These are phyloP conservation scores for Sutorius eximius DNA, from an alignment of 1,284 basidiomycete species.

Conservation along the genomic window DNA sequence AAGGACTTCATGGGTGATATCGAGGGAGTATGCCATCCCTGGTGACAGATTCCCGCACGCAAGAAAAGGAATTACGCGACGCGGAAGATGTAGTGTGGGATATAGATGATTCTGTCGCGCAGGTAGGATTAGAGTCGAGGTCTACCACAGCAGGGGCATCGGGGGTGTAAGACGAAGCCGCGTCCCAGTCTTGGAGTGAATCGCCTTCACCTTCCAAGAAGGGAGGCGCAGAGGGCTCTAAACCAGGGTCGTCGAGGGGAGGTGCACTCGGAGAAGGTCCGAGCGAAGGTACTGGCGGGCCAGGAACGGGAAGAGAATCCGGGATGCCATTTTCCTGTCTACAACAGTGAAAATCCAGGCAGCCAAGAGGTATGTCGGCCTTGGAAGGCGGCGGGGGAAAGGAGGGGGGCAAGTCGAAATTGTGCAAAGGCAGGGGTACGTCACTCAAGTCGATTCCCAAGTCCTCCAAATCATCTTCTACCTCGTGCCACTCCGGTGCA, in stretches of 20 bases:
- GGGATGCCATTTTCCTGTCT: conserved; percentile 36
- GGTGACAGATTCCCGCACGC: conserved; percentile 1
- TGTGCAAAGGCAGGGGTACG: conserved; percentile 2
- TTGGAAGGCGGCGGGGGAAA: conserved; percentile 42
- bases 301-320: conserved; percentile 32
- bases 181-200: conserved; percentile 25
- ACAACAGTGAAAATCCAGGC: conserved; percentile 43
- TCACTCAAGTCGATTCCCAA: conserved; percentile 7
- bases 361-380: conserved; percentile 39
- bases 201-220: conserved; percentile 34
- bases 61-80: conserved; percentile 3
- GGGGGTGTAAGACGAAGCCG: conserved; percentile 1
- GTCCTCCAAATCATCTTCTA: conserved; percentile 23
- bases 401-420: conserved; percentile 19
- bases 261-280: conserved; percentile 38
- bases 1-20: conserved; percentile 29
- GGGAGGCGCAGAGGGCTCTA: conserved; percentile 39
- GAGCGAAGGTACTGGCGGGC: conserved; percentile 47
- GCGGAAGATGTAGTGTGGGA: neutral
- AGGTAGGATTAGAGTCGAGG: neutral
- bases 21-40: conserved; percentile 26
- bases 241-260: conserved; percentile 23
- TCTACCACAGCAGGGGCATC: conserved; percentile 1
- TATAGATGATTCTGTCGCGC: neutral
- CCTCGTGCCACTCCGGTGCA: conserved; percentile 33